Evolutionary conservation across 2,329 filamentous ascomycete genomes (phyloP), one percentile per base, ranked within the genome.

Genomic region (Penicillium griseofulvum): DNA sequence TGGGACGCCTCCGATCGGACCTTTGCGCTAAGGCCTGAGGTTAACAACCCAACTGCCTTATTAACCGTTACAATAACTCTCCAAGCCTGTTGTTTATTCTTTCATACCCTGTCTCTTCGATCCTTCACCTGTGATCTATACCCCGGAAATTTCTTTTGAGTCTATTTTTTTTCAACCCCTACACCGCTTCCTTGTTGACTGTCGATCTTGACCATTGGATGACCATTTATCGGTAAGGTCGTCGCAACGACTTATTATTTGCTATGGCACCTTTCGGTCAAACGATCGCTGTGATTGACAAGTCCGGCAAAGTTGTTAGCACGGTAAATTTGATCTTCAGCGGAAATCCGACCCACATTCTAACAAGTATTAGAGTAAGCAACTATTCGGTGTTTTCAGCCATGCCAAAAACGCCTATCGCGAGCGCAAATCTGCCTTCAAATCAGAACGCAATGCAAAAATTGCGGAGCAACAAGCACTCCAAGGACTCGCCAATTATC

Each of bases 261-360:
- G 52, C 54, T 54, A 72, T 74, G 67, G 60, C 68, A 43, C 68
- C 68, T 22, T 56, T 71, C 39, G 69, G 82, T 60, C 87, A 96
- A 75, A 93, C 90, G 47, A 86, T 96, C 64, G 92, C 90, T 63
- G 89, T 96, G 68, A 88, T 96, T 75, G 94, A 96, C 78, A 91
- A 85, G 73, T 94, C 90, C 55, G 91, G 91, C 67, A 95, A 96
- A 77, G 87, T 96, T 48, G 90, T 96, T 65, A 92, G 87, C 80
- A 94, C 88, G 56, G 90, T 92, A 81, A 73, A 87, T 54, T 58
- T 46, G 44, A 55, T 51, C 31, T 50, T 39, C 43, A 49, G 42
- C 22, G 29, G 36, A 12, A 11, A 14, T 36, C 44, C 49, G 29
- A 43, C 51, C 63, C 68, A 48, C 45, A 50, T 53, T 42, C 61